Base-by-base conservation (phyloP, 768 basidiomycete genomes). In the Pluteus cervinus region DNA sequence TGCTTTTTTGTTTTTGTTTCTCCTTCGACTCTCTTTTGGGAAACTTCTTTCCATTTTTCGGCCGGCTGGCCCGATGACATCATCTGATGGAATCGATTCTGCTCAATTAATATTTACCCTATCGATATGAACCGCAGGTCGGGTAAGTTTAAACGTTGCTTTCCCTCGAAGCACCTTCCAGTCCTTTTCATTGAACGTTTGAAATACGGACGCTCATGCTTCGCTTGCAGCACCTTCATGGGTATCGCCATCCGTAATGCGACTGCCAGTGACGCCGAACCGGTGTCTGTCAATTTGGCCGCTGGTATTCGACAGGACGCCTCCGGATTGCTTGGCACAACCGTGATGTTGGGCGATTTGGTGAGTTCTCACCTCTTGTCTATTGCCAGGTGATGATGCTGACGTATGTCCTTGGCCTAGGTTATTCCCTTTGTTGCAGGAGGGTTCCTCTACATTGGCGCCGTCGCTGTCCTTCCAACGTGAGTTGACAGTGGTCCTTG, bases 381-480 rank as follows among this genome's bases (percentile, higher is more conserved):
- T 34, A 23, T 42, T 44, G 30, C 39, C 43, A 47, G 38, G 46
- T 45, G 46, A 43, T 48, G 46, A 35, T 51, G 48, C 37, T 38
- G 44, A 25, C 15, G 41, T 49, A 39, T 39, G 40, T 37, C 24
- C 33, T 24, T 44, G 17, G 39, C 43, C 47, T 49, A 89, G 86
- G 86, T 90, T 31, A 88, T 90, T 45, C 86, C 87, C 11, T 88
- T 87, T 54, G 87, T 89, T 30, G 87, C 88, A 23, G 88, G 88
- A 46, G 89, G 89, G 12, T 96, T 93, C 65, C 65, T 94, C 51
- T 93, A 92, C 61, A 92, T 94, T 53, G 91, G 89, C 18, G 86
- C 87, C 21, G 91, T 93, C 40, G 88, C 89, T 33, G 89, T 92
- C 43, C 65, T 92, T 42, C 90, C 90, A 49, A 87, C 85, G 86